These are phyloP conservation scores for Saxophila tyrrhenica DNA, from an alignment of 495 filamentous ascomycete genomes.

Conservation along the genomic window DNA sequence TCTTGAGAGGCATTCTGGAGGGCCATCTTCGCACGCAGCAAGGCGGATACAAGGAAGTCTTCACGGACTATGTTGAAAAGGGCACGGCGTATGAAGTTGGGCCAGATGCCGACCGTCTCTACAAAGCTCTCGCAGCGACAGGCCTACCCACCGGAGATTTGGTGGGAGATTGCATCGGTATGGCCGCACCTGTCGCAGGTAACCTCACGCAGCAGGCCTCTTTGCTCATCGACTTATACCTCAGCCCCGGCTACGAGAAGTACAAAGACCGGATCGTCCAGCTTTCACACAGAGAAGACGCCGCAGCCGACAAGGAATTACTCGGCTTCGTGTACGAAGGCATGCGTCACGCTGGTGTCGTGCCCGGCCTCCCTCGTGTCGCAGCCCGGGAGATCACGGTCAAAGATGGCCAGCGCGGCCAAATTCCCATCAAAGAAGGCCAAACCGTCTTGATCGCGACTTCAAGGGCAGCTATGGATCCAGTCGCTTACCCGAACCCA, in stretches of 20 bases:
- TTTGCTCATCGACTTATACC: constrained; percentile 23
- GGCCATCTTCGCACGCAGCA: constrained; percentile 30
- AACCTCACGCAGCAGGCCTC: constrained; percentile 24
- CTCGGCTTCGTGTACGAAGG: constrained; percentile 27
- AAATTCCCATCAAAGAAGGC: constrained; percentile 12
- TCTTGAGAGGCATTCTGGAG: constrained; percentile 27
- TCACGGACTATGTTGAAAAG: constrained; percentile 21
- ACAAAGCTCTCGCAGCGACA: constrained; percentile 19
- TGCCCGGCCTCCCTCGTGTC: constrained; percentile 23
- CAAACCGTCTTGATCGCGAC: constrained; percentile 21
- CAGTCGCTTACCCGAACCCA: constrained; percentile 21
- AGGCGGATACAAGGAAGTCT: constrained; percentile 17
- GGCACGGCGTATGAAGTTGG: constrained; percentile 32
- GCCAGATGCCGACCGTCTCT: constrained; percentile 28
- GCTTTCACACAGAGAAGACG: constrained; percentile 20
- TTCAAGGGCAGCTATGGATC: constrained; percentile 24
- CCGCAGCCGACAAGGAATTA: constrained; percentile 16
- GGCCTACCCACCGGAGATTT: constrained; percentile 17
- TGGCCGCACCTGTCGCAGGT: constrained; percentile 21
- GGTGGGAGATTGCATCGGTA: constrained; percentile 24
- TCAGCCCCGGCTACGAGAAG: constrained; percentile 20
- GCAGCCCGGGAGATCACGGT: constrained; percentile 17
- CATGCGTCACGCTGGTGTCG: constrained; percentile 34
- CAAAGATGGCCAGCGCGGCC: constrained; percentile 18
- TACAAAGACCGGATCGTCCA: constrained; percentile 25